phyloP scores from a whole-genome alignment of 257 asterid genomes.

The Datura wrightii region DNA sequence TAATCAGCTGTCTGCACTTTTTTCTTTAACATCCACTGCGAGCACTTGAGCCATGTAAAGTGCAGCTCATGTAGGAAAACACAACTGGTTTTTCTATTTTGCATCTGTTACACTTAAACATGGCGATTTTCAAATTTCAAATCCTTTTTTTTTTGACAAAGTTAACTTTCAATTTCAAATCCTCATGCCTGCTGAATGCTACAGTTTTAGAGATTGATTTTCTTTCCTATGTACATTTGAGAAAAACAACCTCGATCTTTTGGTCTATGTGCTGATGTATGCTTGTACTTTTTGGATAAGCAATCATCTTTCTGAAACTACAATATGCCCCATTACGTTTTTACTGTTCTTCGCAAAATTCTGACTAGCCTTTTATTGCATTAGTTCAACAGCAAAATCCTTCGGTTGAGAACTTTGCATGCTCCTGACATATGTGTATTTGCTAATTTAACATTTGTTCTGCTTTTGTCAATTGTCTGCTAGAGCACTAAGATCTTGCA shows the following conservation, averaged over 20 bases:
- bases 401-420: neutral
- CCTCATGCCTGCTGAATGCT: neutral
- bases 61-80: conserved; percentile 4
- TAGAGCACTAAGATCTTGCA: neutral
- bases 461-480: neutral
- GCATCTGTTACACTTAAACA: neutral
- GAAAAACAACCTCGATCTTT: neutral
- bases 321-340: neutral
- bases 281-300: neutral
- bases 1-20: neutral
- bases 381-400: neutral
- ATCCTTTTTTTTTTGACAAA: too few relatives aligned
- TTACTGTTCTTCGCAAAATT: neutral
- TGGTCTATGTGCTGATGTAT: neutral
- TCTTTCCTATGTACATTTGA: neutral
- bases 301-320: conserved; percentile 7
- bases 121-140: neutral
- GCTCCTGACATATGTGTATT: neutral
- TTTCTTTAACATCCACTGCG: neutral
- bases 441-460: neutral
- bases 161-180: neutral
- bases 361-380: neutral
- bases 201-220: conserved; percentile 4
- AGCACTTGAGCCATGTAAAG: conserved; percentile 3
- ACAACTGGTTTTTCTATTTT: neutral